Evolutionary conservation across 75 land plant genomes (phyloP), one percentile per base, ranked within the genome.

Genomic region (Cupressus sempervirens): DNA sequence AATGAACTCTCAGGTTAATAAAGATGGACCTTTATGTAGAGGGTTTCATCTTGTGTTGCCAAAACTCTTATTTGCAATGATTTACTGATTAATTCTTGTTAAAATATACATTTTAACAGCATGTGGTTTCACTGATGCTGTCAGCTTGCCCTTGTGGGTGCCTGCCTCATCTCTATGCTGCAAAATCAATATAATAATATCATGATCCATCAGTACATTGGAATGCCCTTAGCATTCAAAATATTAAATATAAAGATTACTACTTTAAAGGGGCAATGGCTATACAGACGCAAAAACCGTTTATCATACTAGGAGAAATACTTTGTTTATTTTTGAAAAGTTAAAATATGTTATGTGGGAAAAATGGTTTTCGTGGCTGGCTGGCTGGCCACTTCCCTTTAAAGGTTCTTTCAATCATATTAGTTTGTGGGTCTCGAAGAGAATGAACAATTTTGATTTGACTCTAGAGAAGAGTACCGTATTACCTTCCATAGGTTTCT

Each of bases 401-500:
- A 58, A 58, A 18, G 26, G 8, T 56, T 26, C 67, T 62, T 62
- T 62, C 23, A 62, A 62, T 23, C 67, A 20, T 7, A 62, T 62
- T 62, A n/a, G 67, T 62, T 0, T 62, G n/a, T 62, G 67, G n/a
- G n/a, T 4, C 1, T 62, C 26, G 23, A 62, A 62, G 67, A 23
- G n/a, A 4, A 62, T 62, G 67, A 5, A 4, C 67, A 62, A 62
- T 23, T 62, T 12, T 23, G 26, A 62, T 62, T 4, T 7, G 26
- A 62, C 67, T 62, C 67, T 62, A 62, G 67, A 5, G 30, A 23
- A 62, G 67, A 5, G 30, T 11, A 13, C 26, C 2, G 12, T 50
- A 11, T 11, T 50, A 91, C 94, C 94, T 89, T 86, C 94, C 94
- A 93, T 52, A 93, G 34, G 76, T 93, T 91, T 82, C 93, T 83